Conservation (phyloP, 2,329 filamentous ascomycete genomes). For the Colletotrichum nymphaeae region DNA sequence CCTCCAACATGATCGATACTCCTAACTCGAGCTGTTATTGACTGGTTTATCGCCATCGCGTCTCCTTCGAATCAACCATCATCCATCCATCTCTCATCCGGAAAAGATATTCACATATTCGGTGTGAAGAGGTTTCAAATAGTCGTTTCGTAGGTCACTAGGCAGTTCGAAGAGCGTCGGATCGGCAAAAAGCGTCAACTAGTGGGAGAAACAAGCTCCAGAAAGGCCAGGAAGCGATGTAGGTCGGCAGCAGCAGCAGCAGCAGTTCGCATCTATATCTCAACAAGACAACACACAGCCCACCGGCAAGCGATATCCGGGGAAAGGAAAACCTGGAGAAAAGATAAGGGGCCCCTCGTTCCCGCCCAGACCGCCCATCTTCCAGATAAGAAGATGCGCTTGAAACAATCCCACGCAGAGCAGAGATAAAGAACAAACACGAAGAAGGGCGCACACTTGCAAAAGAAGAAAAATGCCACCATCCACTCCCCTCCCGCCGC, state of each 20-base stretch:
- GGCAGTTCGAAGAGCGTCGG: not conserved
- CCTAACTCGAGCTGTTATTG: not conserved
- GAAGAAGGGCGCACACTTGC: not conserved
- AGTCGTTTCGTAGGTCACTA: not conserved
- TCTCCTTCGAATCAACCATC: not conserved
- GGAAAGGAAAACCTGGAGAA: constrained; percentile 17
- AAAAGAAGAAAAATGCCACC: not conserved
- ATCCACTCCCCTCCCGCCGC: not conserved
- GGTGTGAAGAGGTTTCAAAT: not conserved
- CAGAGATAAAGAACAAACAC: constrained; percentile 20
- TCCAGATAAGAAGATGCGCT: constrained; percentile 16
- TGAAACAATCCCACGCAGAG: not conserved
- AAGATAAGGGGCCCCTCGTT: constrained; percentile 5
- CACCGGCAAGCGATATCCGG: not conserved
- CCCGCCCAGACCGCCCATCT: constrained; percentile 1
- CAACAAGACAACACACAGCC: too few species aligned
- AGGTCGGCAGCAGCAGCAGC: not conserved
- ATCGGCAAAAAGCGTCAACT: not conserved
- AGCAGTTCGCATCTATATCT: constrained; percentile 10
- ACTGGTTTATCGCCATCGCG: not conserved
- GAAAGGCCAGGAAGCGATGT: too few species aligned
- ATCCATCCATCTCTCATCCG: not conserved
- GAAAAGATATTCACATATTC: not conserved
- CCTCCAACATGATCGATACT: not conserved
- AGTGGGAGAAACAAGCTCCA: too few species aligned